phyloP scores from a whole-genome alignment of 2,329 filamentous ascomycete species.

The Trichophyton verrucosum region DNA sequence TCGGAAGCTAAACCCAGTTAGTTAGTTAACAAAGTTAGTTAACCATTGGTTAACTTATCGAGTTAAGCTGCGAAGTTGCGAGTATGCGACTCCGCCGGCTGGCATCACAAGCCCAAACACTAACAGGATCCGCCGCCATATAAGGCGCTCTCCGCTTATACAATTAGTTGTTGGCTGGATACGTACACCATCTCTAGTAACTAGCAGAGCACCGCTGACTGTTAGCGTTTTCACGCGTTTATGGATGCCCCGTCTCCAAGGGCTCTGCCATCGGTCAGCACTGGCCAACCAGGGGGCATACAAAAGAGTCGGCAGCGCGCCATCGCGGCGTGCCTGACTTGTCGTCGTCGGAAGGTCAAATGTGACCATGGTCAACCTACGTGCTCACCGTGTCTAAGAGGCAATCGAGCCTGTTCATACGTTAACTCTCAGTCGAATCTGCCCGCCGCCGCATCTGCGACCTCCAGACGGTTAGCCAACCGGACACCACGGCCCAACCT shows the following conservation, averaged over 20 bases:
- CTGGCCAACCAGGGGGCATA: neutral
- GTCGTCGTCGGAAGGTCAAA: neutral
- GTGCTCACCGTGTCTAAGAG: neutral
- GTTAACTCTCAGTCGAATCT: neutral
- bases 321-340: neutral
- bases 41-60: no score
- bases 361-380: slow-evolving; percentile 1
- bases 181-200: neutral
- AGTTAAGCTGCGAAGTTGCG: no score
- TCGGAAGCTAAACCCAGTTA: no score
- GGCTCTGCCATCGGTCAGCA: neutral
- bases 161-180: neutral
- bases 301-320: neutral
- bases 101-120: no score
- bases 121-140: no score
- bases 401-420: neutral
- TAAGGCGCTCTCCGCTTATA: no score
- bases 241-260: neutral
- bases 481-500: neutral
- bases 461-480: neutral
- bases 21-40: no score
- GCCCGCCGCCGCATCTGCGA: neutral
- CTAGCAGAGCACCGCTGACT: neutral
- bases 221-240: neutral
- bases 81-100: no score